Percentiles rank a stretch among this genome's conserved stretches.
These are phyloP conservation scores for Coniferiporia weirii DNA, from an alignment of 1,284 basidiomycete species.

Conservation along the genomic window DNA sequence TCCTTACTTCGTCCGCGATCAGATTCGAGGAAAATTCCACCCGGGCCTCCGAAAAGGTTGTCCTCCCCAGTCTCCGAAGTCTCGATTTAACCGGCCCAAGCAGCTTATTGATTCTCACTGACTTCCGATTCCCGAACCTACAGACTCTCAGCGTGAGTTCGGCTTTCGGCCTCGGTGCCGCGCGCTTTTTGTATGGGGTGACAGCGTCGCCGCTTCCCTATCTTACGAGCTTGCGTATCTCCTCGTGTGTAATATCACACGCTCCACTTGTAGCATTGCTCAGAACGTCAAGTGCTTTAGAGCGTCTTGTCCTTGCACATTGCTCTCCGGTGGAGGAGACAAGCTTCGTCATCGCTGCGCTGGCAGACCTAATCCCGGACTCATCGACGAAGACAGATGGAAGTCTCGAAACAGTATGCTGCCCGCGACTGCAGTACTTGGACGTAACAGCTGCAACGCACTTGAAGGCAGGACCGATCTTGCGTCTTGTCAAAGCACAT, in stretches of 20 bases:
- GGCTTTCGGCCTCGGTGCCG: neutral
- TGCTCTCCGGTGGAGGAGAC: neutral
- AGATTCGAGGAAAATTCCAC: neutral
- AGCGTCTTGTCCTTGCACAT: neutral
- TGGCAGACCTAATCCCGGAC: neutral
- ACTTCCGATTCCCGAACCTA: neutral
- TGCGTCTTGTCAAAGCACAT: neutral
- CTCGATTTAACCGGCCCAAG: neutral
- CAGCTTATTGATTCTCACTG: neutral
- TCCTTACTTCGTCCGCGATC: neutral
- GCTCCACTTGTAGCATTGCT: neutral
- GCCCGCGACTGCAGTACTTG: neutral
- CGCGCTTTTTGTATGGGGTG: neutral
- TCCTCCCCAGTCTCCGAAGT: neutral
- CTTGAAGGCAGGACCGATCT: neutral
- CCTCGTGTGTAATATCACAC: neutral
- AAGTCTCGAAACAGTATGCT: neutral
- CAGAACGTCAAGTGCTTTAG: neutral
- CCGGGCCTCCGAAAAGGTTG: neutral
- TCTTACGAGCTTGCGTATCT: neutral
- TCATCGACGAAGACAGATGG: neutral
- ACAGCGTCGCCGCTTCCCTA: neutral
- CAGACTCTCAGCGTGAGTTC: neutral
- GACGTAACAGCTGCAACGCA: neutral
- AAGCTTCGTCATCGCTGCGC: neutral